Evolutionary conservation across 2,329 filamentous ascomycete species (phyloP).

Genomic region (Orbilia brochopaga): DNA sequence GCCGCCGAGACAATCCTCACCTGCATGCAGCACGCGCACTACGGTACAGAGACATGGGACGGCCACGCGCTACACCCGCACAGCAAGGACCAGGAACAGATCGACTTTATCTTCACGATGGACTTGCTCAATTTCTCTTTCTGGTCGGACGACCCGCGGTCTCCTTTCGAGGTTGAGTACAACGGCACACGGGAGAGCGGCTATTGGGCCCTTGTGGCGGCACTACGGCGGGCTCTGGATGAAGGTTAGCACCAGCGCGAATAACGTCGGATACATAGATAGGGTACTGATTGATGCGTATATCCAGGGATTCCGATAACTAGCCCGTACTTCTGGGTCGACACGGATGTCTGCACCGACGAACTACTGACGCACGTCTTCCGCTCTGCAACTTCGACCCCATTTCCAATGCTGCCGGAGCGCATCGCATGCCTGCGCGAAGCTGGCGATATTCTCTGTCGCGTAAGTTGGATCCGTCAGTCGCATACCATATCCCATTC

Average conservation of each 20-base stretch:
- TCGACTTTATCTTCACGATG: constrained; percentile 96
- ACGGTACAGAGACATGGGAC: constrained; percentile 85
- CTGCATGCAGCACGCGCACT: constrained; percentile 81
- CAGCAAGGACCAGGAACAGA: constrained; percentile 75
- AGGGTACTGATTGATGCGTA: not conserved
- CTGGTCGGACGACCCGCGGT: constrained; percentile 76
- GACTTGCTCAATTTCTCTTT: constrained; percentile 97
- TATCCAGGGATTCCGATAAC: constrained; percentile 80
- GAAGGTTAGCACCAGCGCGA: constrained; percentile 67
- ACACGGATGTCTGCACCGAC: constrained; percentile 76
- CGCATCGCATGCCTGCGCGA: constrained; percentile 80
- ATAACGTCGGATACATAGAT: not conserved
- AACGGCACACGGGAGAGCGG: constrained; percentile 80
- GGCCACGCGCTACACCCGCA: constrained; percentile 89
- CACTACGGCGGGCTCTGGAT: constrained; percentile 83
- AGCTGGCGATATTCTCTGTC: constrained; percentile 77
- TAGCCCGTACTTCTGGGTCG: constrained; percentile 82
- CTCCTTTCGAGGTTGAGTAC: constrained; percentile 82
- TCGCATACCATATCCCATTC: no score
- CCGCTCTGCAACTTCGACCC: constrained; percentile 81
- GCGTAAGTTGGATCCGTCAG: constrained; percentile 63
- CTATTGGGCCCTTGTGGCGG: constrained; percentile 95
- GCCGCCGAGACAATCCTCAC: constrained; percentile 79
- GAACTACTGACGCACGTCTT: constrained; percentile 78
- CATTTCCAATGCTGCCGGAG: constrained; percentile 82